Evolutionary conservation across 2,329 filamentous ascomycete species (phyloP), one percentile per base, ranked within the genome.

Genomic region (Trichophyton simii): DNA sequence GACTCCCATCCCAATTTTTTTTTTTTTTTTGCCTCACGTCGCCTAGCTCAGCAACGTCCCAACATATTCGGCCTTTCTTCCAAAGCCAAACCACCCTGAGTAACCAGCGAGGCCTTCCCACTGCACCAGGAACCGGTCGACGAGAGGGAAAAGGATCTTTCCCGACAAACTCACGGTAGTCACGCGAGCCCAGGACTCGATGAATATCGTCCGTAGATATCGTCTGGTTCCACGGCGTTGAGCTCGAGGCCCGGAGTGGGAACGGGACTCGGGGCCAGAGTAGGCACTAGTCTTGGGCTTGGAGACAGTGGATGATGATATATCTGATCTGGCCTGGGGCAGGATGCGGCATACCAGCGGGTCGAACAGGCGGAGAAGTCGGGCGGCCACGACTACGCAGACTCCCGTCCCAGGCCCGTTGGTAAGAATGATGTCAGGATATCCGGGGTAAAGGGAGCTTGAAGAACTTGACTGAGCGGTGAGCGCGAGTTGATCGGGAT

Each of bases 131-230:
- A 95, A 88, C 57, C 86, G 77, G 73, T 95, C 89, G 57, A 88
- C 88, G 46, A 95, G 77, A 65, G 78, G 76, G 62, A 87, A 75
- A 62, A 99, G 77, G 42, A 97, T 76, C 70, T 83, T 86, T 0
- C 92, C 94, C 42, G 89, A 95, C 63, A 96, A 73, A 75, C 92
- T 97, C 65, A 97, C 75, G 11, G 83, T 86, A 66, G 82, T 86
- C 15, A 95, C 88, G 15, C 94, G 82, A 2, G 94, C 92, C 87
- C 91, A 96, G 20, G 88, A 94, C 78, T 99, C 94, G 31, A 96
- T 83, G 72, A 94, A 99, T 13, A 97, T 78, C 8, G 88, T 86
- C 64, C 84, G 83, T 76, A 92, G 86, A 65, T 81, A 73, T 65
- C 36, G 41, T 15, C 8, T 42, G 42, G 58, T 48, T 50, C 22